Conservation (phyloP, 2,329 filamentous ascomycete species). For the Chalaropsis thielavioides region DNA sequence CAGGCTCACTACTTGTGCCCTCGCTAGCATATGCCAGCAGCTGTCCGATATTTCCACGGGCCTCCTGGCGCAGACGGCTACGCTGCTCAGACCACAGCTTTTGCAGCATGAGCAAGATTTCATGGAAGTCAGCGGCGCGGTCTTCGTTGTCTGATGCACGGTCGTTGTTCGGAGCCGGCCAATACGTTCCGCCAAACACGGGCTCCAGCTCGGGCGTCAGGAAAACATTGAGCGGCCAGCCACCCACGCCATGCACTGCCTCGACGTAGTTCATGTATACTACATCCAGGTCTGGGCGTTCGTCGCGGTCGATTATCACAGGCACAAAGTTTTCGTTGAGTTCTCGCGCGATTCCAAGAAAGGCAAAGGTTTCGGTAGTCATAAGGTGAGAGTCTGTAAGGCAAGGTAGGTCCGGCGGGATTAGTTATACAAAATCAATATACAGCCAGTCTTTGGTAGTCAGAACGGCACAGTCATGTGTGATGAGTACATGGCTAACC, state of each 20-base stretch:
- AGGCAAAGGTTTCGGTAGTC: constrained; percentile 80
- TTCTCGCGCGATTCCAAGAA: constrained; percentile 62
- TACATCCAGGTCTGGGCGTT: constrained; percentile 82
- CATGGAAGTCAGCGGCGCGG: constrained; percentile 63
- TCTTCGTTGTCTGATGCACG: constrained; percentile 28
- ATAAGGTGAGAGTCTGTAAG: constrained; percentile 69
- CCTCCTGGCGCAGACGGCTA: constrained; percentile 66
- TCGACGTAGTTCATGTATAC: constrained; percentile 99
- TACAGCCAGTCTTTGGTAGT: background rate
- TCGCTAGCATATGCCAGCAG: constrained; percentile 79
- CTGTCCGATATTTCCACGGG: constrained; percentile 66
- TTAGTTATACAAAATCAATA: constrained; percentile 19
- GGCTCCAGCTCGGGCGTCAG: constrained; percentile 85
- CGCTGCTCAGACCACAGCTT: constrained; percentile 72
- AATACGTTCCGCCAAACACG: constrained; percentile 92
- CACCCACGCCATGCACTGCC: constrained; percentile 75
- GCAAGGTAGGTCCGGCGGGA: background rate
- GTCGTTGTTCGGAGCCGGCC: constrained; percentile 56
- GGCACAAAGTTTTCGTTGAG: constrained; percentile 83
- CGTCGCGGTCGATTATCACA: constrained; percentile 84
- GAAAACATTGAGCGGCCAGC: constrained; percentile 96
- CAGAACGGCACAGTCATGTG: background rate
- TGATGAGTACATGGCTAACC: too few species aligned
- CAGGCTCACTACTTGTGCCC: constrained; percentile 30
- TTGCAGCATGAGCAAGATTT: constrained; percentile 65